These are phyloP conservation scores for Arctium lappa DNA, from an alignment of 129 eudicot species.

Conservation along the genomic window DNA sequence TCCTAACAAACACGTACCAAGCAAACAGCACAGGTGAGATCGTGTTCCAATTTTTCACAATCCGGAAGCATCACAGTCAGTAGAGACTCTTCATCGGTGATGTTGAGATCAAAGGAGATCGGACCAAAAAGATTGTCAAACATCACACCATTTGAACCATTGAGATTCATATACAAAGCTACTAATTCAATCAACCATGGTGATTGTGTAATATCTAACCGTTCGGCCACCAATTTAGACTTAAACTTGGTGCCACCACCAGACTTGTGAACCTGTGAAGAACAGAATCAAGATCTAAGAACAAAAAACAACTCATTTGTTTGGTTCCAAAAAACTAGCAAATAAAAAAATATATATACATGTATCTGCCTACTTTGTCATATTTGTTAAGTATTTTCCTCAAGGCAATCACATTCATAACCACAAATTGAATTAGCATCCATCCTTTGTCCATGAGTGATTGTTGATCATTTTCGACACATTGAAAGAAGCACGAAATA, in stretches of 20 bases:
- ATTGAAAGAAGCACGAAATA: slow-evolving; percentile 25
- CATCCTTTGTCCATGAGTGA: slow-evolving; percentile 35
- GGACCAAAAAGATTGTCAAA: slow-evolving; percentile 20
- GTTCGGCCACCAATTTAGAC: slow-evolving; percentile 40
- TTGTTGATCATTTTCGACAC: slow-evolving; percentile 42
- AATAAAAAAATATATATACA: no score
- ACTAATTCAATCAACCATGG: slow-evolving; percentile 63
- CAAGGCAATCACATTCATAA: slow-evolving; percentile 52
- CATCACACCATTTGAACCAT: slow-evolving; percentile 19
- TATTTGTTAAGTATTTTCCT: slow-evolving; percentile 58
- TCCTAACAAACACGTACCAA: slow-evolving; percentile 35
- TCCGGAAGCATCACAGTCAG: slow-evolving; percentile 40
- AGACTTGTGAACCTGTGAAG: slow-evolving; percentile 49
- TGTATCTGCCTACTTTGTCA: slow-evolving; percentile 42
- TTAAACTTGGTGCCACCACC: slow-evolving; percentile 42
- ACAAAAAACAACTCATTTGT: background rate
- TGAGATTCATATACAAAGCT: slow-evolving; percentile 52
- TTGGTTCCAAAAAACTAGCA: background rate
- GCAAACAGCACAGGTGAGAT: slow-evolving; percentile 56
- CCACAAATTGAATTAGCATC: slow-evolving; percentile 42
- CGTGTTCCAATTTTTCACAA: slow-evolving; percentile 34
- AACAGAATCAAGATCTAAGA: background rate
- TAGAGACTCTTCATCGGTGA: slow-evolving; percentile 16
- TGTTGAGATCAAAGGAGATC: slow-evolving; percentile 32
- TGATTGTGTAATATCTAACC: slow-evolving; percentile 52